Conservation (phyloP, 2,329 filamentous ascomycete species). For the Aspergillus tamarii region DNA sequence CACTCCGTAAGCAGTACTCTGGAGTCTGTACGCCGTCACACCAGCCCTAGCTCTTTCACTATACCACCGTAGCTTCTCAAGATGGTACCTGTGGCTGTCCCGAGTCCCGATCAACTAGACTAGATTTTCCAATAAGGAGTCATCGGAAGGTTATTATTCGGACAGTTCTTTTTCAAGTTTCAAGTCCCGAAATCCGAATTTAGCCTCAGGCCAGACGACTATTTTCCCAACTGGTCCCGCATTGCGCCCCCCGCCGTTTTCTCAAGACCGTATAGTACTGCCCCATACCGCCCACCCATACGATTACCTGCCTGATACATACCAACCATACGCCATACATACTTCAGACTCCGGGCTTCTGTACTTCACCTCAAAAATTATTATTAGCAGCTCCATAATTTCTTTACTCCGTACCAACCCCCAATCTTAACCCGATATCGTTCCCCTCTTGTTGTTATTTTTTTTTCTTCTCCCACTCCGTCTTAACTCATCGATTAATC, state of each 20-base stretch:
- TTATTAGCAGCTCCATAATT: slow-evolving; percentile 9
- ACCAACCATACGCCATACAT: slow-evolving; percentile 1
- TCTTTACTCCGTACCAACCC: slow-evolving; percentile 5
- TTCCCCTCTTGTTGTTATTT: slow-evolving; percentile 12
- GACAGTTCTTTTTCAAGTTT: too few species aligned
- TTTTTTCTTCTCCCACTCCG: slow-evolving; percentile 18
- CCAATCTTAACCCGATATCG: slow-evolving; percentile 15
- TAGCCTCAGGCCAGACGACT: background rate
- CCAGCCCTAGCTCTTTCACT: background rate
- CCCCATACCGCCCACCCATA: slow-evolving; percentile 6
- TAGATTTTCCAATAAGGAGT: background rate
- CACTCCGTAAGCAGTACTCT: background rate
- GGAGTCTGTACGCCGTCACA: background rate
- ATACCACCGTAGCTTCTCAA: too few species aligned
- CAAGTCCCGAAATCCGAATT: background rate
- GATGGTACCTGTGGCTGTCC: background rate
- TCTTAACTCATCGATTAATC: slow-evolving; percentile 15
- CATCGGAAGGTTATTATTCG: background rate
- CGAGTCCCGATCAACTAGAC: background rate
- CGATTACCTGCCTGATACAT: background rate
- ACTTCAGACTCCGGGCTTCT: background rate
- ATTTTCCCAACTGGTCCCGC: slow-evolving; percentile 4
- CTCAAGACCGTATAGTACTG: background rate
- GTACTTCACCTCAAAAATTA: slow-evolving; percentile 1
- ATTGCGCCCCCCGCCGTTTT: background rate